These are phyloP conservation scores for Fusarium torulosum DNA, from an alignment of 2,329 filamentous ascomycete species.

Conservation along the genomic window DNA sequence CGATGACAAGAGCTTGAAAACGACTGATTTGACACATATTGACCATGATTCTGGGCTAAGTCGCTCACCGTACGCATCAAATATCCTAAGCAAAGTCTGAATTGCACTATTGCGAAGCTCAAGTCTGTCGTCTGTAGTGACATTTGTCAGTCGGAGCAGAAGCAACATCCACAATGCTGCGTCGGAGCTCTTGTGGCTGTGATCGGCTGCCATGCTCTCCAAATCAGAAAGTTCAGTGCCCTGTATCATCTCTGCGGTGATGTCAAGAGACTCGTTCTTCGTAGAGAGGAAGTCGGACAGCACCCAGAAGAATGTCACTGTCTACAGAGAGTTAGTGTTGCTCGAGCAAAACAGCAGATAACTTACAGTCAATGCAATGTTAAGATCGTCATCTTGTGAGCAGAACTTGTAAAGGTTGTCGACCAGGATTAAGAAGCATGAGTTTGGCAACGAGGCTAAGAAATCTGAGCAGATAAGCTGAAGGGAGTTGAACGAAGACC, in stretches of 20 bases:
- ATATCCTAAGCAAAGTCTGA: slow-evolving; percentile 90
- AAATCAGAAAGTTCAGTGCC: slow-evolving; percentile 65
- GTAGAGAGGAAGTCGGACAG: slow-evolving; percentile 86
- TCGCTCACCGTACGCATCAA: slow-evolving; percentile 89
- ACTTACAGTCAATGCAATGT: slow-evolving; percentile 89
- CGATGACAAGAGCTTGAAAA: slow-evolving; percentile 81
- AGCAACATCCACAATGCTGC: slow-evolving; percentile 84
- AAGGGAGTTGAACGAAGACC: slow-evolving; percentile 88
- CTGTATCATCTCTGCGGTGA: slow-evolving; percentile 68
- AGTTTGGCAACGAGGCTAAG: slow-evolving; percentile 76
- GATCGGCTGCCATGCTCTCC: slow-evolving; percentile 68
- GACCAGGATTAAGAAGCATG: slow-evolving; percentile 81
- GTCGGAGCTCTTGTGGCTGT: slow-evolving; percentile 71
- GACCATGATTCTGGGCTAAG: slow-evolving; percentile 84
- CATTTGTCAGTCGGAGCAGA: slow-evolving; percentile 75
- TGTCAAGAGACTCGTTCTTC: slow-evolving; percentile 68
- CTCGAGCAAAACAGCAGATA: no score
- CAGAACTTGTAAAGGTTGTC: slow-evolving; percentile 92
- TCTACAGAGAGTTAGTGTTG: slow-evolving; percentile 60
- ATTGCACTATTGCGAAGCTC: slow-evolving; percentile 89
- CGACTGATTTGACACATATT: slow-evolving; percentile 81
- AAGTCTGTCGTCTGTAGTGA: slow-evolving; percentile 77
- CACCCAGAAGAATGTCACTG: slow-evolving; percentile 96
- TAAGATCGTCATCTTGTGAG: slow-evolving; percentile 89
- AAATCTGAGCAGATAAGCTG: slow-evolving; percentile 98